Base-by-base conservation (phyloP, 1,284 basidiomycete species). In the Ustilago xerochloae region DNA sequence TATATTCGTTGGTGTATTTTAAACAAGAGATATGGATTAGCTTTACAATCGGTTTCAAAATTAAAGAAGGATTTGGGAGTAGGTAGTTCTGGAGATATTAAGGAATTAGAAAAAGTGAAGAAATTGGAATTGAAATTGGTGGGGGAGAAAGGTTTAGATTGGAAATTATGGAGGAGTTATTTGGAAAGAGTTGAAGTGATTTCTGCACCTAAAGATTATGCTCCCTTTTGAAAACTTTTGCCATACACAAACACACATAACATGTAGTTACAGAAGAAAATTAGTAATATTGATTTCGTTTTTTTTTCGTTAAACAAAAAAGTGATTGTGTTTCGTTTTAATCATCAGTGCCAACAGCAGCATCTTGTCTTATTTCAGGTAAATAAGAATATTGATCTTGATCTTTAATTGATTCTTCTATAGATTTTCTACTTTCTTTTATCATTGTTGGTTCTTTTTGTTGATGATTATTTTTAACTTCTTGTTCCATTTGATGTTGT, bases 41-140 rank as follows among this genome's bases (percentile, higher is more conserved):
- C 84, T 3, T 66, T 85, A 15, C 66, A 66, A 39, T 45, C 63
- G 0, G 63, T 78, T 4, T 68, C 74, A 16, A 84, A 82, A 64
- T 58, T 80, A 13, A 57, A 81, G 63, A 80, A 82, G 59, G 83
- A 84, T 26, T 41, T 78, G 2, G 79, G 79, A 15, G 64, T 62
- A 0, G 82, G 80, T 12, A 73, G 68, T 4, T n/a, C n/a, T n/a
- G 28, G 45, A 6, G 75, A 78, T 26, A 29, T 70, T n/a, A 73
- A 71, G 32, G 82, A 83, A 63, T 47, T 81, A 38, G 73, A 72
- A 22, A 72, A 76, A 54, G 57, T 75, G 1, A 58, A 60, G 9
- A 73, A 58, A 33, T 59, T 82, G 22, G 77, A 84, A 51, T 35
- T 56, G 13, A 62, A 47, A 45, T 60, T 80, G 28, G 63, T 77